phyloP scores from a whole-genome alignment of 805 yeast species.

The Zygotorulaspora chibaensis region DNA sequence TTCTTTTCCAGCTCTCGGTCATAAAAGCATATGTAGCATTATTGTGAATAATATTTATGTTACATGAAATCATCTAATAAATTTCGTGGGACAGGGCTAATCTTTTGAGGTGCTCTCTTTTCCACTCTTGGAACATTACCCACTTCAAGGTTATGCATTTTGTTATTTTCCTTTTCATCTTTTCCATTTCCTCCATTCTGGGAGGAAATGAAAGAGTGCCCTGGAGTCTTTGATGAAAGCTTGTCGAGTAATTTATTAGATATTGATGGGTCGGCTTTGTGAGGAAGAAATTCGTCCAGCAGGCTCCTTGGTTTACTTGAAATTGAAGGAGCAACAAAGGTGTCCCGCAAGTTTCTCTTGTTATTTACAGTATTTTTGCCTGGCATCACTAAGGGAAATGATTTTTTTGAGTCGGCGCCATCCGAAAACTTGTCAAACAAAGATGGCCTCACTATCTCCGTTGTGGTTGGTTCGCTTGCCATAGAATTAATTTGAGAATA shows the following conservation, averaged over 20 bases:
- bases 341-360: conserved; percentile 2
- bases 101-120: neutral
- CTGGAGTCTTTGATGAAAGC: too few species aligned
- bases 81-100: conserved; percentile 23
- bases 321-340: neutral
- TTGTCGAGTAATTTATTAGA: too few species aligned
- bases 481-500: conserved; percentile 11
- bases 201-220: too few species aligned
- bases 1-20: conserved; percentile 44
- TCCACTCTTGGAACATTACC: neutral
- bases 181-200: neutral
- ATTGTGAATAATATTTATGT: neutral
- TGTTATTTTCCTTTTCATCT: neutral
- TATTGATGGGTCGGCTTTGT: too few species aligned
- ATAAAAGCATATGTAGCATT: conserved; percentile 3
- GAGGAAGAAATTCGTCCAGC: neutral
- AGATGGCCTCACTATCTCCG: conserved; percentile 24
- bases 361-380: neutral
- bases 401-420: conserved; percentile 2
- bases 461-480: conserved; percentile 20
- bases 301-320: conserved; percentile 1
- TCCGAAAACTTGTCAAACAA: conserved; percentile 29
- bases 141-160: neutral
- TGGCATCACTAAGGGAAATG: neutral
- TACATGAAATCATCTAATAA: conserved; percentile 35